A percentile compares a stretch with the other conserved stretches of the same genome.
phyloP scores from a whole-genome alignment of 495 filamentous ascomycete species.

The Aspergillus carlsbadensis region DNA sequence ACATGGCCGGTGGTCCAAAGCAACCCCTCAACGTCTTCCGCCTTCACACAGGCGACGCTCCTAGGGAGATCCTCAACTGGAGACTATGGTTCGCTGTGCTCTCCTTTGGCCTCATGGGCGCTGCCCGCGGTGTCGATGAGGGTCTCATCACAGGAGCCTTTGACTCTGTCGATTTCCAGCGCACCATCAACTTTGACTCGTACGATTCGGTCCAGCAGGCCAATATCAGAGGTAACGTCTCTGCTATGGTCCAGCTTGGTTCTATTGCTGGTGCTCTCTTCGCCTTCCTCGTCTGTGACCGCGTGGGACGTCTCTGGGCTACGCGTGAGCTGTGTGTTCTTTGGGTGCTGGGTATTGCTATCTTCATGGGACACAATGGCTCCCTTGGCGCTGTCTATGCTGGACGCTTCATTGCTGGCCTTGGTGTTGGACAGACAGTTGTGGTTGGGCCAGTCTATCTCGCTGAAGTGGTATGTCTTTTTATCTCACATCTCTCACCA shows the following conservation, averaged over 20 bases:
- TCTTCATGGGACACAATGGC: constrained; percentile 64
- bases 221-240: constrained; percentile 68
- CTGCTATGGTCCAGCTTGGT: constrained; percentile 71
- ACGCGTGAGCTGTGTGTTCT: constrained; percentile 63
- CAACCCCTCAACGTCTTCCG: constrained; percentile 68
- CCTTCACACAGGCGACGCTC: constrained; percentile 50
- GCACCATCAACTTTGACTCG: constrained; percentile 54
- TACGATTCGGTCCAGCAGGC: constrained; percentile 52
- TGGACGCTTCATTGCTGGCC: constrained; percentile 65
- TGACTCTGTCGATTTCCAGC: constrained; percentile 61
- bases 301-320: constrained; percentile 67
- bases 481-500: not conserved
- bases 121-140: constrained; percentile 66
- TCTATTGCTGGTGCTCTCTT: constrained; percentile 63
- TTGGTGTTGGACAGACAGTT: constrained; percentile 67
- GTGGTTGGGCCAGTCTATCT: constrained; percentile 60
- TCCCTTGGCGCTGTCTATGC: constrained; percentile 63
- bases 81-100: constrained; percentile 63
- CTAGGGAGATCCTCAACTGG: constrained; percentile 63
- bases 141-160: constrained; percentile 68
- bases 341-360: constrained; percentile 66
- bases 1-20: constrained; percentile 56
- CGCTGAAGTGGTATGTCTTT: constrained; percentile 44
- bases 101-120: constrained; percentile 68
- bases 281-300: constrained; percentile 66